These are phyloP conservation scores for Lactifluus piperatus DNA, from an alignment of 768 basidiomycete genomes.

Conservation along the genomic window DNA sequence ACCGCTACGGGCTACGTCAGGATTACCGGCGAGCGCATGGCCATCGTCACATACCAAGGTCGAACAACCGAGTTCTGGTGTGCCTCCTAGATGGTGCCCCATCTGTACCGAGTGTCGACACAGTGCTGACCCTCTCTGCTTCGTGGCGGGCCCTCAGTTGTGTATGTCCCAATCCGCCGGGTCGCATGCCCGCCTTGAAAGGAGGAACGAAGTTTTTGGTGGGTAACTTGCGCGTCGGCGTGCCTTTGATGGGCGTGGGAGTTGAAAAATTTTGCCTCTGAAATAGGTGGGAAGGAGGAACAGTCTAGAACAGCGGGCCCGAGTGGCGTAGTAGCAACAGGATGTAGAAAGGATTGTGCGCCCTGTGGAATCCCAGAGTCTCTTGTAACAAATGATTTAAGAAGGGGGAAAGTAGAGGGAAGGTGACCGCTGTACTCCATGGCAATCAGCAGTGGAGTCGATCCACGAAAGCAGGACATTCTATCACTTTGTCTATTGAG, in stretches of 20 bases:
- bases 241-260: background rate
- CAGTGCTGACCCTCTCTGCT: background rate
- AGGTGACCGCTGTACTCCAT: too few relatives aligned
- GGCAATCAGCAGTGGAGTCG: too few relatives aligned
- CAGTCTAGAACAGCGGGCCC: background rate
- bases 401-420: too few relatives aligned
- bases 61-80: conserved; percentile 8
- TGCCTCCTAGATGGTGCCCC: background rate
- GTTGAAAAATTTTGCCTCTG: conserved; percentile 7
- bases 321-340: conserved; percentile 1
- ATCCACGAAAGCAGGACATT: too few relatives aligned
- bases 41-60: conserved; percentile 7
- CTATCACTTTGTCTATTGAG: too few relatives aligned
- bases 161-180: conserved; percentile 33
- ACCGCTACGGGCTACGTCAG: background rate
- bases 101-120: background rate
- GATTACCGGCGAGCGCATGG: background rate
- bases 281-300: background rate
- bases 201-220: conserved; percentile 42
- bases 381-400: background rate
- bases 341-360: background rate
- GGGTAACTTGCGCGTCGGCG: conserved; percentile 4
- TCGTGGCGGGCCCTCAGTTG: conserved; percentile 12
- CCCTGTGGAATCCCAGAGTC: background rate
- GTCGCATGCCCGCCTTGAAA: conserved; percentile 47